Evolutionary conservation across 2,329 filamentous ascomycete species (phyloP), one percentile per base, ranked within the genome.

Genomic region (Alternaria sp.): DNA sequence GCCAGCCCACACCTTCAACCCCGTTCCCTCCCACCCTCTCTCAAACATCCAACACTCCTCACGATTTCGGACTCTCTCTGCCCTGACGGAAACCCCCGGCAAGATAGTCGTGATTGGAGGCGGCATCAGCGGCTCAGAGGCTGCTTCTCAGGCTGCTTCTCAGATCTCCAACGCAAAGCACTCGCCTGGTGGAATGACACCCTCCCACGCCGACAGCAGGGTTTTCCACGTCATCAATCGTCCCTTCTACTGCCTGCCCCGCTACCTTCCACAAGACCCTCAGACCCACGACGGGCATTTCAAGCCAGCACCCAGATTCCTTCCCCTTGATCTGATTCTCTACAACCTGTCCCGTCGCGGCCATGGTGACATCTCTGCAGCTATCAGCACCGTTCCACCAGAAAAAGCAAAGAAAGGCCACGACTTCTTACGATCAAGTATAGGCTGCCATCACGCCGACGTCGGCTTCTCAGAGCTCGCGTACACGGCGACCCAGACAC

Each of bases 111-210:
- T 96, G 0, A 87, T 93, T 1, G 93, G 93, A 1, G 92, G 92
- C 0, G 91, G 93, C 71, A 93, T 96, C 86, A 95, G 92, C 3
- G 92, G 92, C 0, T 87, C 91, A 6, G 93, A 96, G 81, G 90
- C 90, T 52, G 90, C 92, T 0, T 89, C 88, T 10, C 89, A 89
- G 2, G 87, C 94, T 53, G 91, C 91, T 11, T 84, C 88, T 5
- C 88, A 93, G 65, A 78, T 95, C 1, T 94, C 92, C 0, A 88
- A 88, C 6, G 85, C 86, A 3, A 78, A 80, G 12, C 82, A 90
- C 74, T 85, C 87, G 0, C 86, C 89, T 0, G 70, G 68, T 6
- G 66, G 65, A 11, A 55, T 54, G 3, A 72, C 77, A 30, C 58
- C 65, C 36, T 43, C 44, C 2, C 80, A 77, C 52, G 65, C 76